These are phyloP conservation scores for Aspergillus haitiensis DNA, from an alignment of 495 filamentous ascomycete species.

Conservation along the genomic window DNA sequence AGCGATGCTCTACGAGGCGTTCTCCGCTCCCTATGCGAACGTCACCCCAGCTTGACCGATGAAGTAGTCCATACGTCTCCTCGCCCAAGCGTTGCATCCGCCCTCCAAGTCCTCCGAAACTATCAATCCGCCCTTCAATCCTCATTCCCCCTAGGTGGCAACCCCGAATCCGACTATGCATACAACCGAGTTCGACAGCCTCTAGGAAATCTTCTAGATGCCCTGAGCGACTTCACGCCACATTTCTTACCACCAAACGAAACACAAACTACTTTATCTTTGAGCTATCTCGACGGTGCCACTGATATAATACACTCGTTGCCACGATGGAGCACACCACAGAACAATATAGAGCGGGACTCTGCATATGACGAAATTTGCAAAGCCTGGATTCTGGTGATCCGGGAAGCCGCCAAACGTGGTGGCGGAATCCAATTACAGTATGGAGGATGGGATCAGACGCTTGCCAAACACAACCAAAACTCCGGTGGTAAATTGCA, in stretches of 20 bases:
- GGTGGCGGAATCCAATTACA: slow-evolving; percentile 90
- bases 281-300: slow-evolving; percentile 83
- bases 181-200: slow-evolving; percentile 89
- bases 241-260: slow-evolving; percentile 94
- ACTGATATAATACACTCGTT: slow-evolving; percentile 87
- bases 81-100: slow-evolving; percentile 75
- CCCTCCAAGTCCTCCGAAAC: slow-evolving; percentile 72
- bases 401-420: slow-evolving; percentile 85
- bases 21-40: slow-evolving; percentile 82
- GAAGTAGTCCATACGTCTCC: slow-evolving; percentile 87
- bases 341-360: slow-evolving; percentile 87
- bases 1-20: slow-evolving; percentile 77
- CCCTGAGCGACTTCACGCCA: slow-evolving; percentile 88
- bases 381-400: slow-evolving; percentile 88
- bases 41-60: slow-evolving; percentile 70
- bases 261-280: slow-evolving; percentile 69
- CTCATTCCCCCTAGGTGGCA: slow-evolving; percentile 85
- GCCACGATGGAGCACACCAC: slow-evolving; percentile 80
- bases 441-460: slow-evolving; percentile 91
- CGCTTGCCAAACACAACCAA: slow-evolving; percentile 82
- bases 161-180: slow-evolving; percentile 83
- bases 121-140: slow-evolving; percentile 75
- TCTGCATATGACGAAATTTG: slow-evolving; percentile 95
- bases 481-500: slow-evolving; percentile 80
- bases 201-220: slow-evolving; percentile 78